Base-by-base conservation (phyloP, 345 rosid species). In the Populus tremula region DNA sequence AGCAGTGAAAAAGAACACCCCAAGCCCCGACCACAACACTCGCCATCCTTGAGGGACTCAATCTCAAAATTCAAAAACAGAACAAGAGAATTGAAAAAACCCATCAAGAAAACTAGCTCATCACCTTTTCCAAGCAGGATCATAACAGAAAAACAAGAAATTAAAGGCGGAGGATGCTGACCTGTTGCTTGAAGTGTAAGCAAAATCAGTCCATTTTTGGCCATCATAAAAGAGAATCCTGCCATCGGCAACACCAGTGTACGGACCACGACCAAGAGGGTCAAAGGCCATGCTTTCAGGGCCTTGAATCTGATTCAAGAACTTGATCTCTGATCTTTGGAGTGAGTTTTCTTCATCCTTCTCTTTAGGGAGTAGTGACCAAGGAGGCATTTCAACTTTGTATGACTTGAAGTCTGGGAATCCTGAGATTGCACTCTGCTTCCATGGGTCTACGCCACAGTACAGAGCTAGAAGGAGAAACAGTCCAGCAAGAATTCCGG, bases 241-340 rank as follows among this genome's bases (percentile, higher is more conserved):
- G 7, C 99, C 99, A 80, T 93, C 98, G 63, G 99, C 99, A 41
- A 95, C 90, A 35, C 98, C 99, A 0, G 98, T 89, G 74, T 93
- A 95, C 16, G 97, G 98, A 8, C 97, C 98, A n/a, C 97, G 92
- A 47, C 98, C 97, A 35, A 72, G 92, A 11, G 93, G 89, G 75
- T 95, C 97, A 79, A 95, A 95, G 8, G 91, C 92, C 63, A 95
- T 50, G 85, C 99, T 95, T 86, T 95, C 99, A 5, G 99, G 99
- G 21, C 99, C 99, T 79, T 95, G 99, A 77, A 93, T 54, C 68
- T 95, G 89, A 83, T 90, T 81, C 75, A 82, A 59, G 80, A 93
- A 91, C 91, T 81, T 91, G 81, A 93, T 87, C 67, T 91, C 89
- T 1, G 98, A 93, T n/a, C 72, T 86, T 84, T 91, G 97, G 11